phyloP scores from a whole-genome alignment of 2,329 filamentous ascomycete genomes.

The Fusarium sarcochroum region DNA sequence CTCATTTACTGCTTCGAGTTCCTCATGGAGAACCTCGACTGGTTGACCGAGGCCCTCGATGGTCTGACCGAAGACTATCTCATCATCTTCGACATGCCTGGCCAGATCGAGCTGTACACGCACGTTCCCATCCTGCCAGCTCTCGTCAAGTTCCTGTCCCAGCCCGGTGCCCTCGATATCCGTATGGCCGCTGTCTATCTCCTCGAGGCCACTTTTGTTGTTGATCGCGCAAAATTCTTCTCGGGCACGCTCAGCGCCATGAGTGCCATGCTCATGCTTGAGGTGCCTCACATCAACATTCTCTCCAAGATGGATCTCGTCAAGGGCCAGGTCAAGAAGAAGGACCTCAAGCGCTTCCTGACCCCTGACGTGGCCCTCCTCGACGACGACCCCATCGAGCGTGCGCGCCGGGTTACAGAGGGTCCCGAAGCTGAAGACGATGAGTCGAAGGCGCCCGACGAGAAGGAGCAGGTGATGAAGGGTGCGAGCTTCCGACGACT shows the following conservation, averaged over 20 bases:
- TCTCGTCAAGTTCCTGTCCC: conserved; percentile 84
- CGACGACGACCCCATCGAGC: conserved; percentile 80
- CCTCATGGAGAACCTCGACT: conserved; percentile 93
- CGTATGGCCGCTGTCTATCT: conserved; percentile 94
- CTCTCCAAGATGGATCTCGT: conserved; percentile 98
- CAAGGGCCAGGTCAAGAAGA: conserved; percentile 88
- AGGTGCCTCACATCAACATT: conserved; percentile 96
- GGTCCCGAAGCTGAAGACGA: conserved; percentile 62
- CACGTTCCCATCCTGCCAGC: conserved; percentile 93
- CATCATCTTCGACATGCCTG: conserved; percentile 98
- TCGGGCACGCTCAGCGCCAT: conserved; percentile 95
- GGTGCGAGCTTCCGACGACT: conserved; percentile 85
- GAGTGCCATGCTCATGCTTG: conserved; percentile 99
- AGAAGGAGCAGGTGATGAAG: conserved; percentile 80
- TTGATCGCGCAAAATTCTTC: conserved; percentile 98
- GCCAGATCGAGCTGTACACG: conserved; percentile 98
- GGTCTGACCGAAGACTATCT: conserved; percentile 93
- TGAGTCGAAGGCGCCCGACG: conserved; percentile 71
- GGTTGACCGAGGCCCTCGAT: conserved; percentile 87
- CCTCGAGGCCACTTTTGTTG: conserved; percentile 94
- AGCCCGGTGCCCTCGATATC: conserved; percentile 85
- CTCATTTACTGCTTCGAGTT: conserved; percentile 98
- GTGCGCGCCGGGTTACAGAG: conserved; percentile 56
- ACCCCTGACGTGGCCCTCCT: conserved; percentile 87
- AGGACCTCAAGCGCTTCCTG: conserved; percentile 90